Evolutionary conservation across 148 eudicot genomes (phyloP).

Genomic region (Camellia sinensis): DNA sequence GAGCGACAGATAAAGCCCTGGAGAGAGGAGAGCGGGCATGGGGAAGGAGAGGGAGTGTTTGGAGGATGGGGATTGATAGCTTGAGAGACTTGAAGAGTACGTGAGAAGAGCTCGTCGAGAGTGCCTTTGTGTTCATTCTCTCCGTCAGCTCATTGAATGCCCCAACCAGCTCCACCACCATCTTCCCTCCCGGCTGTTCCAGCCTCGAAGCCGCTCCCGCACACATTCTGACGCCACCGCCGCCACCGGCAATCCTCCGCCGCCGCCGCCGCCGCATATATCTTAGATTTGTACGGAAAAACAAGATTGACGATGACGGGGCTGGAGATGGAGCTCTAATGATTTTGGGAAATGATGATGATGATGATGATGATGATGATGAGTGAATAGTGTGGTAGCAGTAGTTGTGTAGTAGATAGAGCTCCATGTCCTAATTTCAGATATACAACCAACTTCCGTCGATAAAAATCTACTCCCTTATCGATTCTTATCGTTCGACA

Average conservation of each 20-base stretch:
- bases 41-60: constrained; percentile 45
- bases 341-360: constrained; percentile 6
- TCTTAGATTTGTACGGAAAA: not conserved
- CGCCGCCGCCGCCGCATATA: constrained; percentile 1
- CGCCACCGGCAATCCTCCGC: constrained; percentile 9
- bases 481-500: no score
- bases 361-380: not conserved
- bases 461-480: no score
- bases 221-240: constrained; percentile 3
- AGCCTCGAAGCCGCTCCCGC: constrained; percentile 18
- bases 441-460: not conserved
- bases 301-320: not conserved
- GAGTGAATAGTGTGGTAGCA: no score
- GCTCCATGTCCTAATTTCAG: constrained; percentile 11
- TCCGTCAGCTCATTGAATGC: constrained; percentile 75
- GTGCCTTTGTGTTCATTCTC: constrained; percentile 42
- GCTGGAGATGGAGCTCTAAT: constrained; percentile 1
- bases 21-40: constrained; percentile 84
- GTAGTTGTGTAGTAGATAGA: constrained; percentile 8
- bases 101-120: constrained; percentile 56
- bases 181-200: constrained; percentile 86
- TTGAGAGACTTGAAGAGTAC: constrained; percentile 75
- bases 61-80: constrained; percentile 66
- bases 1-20: constrained; percentile 65
- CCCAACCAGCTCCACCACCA: constrained; percentile 91